Evolutionary conservation across 768 basidiomycete species (phyloP).

Genomic region (Pisolithus marmoratus): DNA sequence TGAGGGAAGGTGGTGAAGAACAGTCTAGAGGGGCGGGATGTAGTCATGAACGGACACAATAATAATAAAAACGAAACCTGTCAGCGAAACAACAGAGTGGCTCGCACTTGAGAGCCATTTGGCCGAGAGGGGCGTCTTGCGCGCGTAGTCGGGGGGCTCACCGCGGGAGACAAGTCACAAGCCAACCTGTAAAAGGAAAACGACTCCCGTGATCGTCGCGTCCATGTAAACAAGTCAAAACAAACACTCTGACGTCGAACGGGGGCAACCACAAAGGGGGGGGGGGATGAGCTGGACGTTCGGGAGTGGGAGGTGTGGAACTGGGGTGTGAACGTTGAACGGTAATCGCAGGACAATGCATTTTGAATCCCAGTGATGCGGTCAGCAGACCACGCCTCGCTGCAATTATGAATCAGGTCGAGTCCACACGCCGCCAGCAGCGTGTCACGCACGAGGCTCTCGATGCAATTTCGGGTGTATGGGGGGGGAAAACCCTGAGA

Average conservation of each 20-base stretch:
- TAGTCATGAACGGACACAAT: conserved; percentile 6
- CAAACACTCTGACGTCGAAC: conserved; percentile 1
- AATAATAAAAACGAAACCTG: conserved; percentile 41
- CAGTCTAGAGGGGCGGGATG: conserved; percentile 41
- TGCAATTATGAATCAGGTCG: not conserved
- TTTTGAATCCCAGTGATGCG: not conserved
- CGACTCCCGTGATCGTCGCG: conserved; percentile 32
- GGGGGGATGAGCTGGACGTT: no score
- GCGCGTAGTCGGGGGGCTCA: not conserved
- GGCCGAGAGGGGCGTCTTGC: no score
- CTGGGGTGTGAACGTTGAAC: not conserved
- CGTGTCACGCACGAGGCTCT: conserved; percentile 18
- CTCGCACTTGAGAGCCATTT: conserved; percentile 53
- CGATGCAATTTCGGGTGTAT: not conserved
- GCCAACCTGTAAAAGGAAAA: conserved; percentile 26
- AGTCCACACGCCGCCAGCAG: conserved; percentile 1
- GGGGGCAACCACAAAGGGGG: no score
- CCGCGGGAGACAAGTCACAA: no score
- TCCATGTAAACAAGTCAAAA: conserved; percentile 22
- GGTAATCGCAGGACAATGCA: not conserved
- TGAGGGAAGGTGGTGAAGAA: conserved; percentile 88
- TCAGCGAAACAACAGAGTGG: conserved; percentile 76
- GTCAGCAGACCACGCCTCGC: not conserved
- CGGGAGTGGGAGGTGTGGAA: no score
- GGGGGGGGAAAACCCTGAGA: not conserved